Percentiles rank a stretch among this genome's conserved stretches.
Evolutionary conservation across 768 basidiomycete species (phyloP).

Genomic region (Mycena olivaceomarginata): DNA sequence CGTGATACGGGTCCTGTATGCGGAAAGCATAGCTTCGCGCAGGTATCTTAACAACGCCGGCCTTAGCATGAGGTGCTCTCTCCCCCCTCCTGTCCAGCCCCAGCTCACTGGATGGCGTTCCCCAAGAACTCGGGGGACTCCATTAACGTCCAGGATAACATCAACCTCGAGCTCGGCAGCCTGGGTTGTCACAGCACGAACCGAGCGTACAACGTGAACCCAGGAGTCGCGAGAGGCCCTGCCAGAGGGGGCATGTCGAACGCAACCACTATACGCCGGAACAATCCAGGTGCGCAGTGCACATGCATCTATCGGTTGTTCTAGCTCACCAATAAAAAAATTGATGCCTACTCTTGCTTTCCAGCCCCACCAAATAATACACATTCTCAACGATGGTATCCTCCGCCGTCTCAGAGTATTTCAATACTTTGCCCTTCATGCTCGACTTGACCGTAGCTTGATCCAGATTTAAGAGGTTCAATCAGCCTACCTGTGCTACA

Average conservation of each 20-base stretch:
- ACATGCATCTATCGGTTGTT: neutral
- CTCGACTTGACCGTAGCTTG: neutral
- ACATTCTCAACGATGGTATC: neutral
- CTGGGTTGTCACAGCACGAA: neutral
- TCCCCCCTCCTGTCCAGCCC: neutral
- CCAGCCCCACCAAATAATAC: neutral
- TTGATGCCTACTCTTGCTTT: neutral
- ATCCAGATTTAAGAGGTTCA: neutral
- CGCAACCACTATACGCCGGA: neutral
- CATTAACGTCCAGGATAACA: neutral
- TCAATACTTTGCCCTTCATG: neutral
- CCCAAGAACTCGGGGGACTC: neutral
- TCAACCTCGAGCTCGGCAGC: neutral
- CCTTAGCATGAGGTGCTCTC: neutral
- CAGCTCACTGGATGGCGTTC: neutral
- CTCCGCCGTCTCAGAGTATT: neutral
- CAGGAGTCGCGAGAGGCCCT: neutral
- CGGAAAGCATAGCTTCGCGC: neutral
- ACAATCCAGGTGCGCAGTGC: neutral
- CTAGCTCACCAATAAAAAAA: neutral
- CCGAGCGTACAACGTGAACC: neutral
- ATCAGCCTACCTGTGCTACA: conserved; percentile 1
- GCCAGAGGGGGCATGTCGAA: neutral
- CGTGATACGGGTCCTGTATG: neutral
- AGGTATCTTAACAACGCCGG: neutral